These are phyloP conservation scores for Colletotrichum sp. DNA, from an alignment of 2,329 filamentous ascomycete species.

Conservation along the genomic window DNA sequence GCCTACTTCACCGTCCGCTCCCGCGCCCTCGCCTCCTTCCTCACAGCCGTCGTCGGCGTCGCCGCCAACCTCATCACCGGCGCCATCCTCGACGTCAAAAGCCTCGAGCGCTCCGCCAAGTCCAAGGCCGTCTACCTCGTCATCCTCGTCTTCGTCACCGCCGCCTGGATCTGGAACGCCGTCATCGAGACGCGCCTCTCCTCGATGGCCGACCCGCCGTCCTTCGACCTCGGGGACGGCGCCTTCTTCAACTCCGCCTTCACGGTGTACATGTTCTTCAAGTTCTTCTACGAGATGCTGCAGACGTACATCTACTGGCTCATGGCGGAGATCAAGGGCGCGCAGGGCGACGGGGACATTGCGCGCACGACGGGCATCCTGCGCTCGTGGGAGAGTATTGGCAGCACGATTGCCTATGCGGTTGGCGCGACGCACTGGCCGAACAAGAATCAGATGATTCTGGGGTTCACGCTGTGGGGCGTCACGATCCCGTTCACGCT, in stretches of 20 bases:
- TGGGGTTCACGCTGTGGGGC: constrained; percentile 8
- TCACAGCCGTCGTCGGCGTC: constrained; percentile 9
- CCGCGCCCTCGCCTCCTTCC: constrained; percentile 2
- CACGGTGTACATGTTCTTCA: constrained; percentile 18
- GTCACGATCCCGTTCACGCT: constrained; percentile 8
- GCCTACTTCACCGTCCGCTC: constrained; percentile 17
- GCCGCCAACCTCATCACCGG: constrained; percentile 5
- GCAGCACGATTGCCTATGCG: constrained; percentile 8
- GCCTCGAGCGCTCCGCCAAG: not conserved
- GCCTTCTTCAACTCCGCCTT: constrained; percentile 9
- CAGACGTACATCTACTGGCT: constrained; percentile 19
- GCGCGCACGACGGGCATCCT: constrained; percentile 13
- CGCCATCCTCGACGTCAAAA: not conserved
- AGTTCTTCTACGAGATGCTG: constrained; percentile 13
- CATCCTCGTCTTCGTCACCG: not conserved
- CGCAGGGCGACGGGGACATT: constrained; percentile 8
- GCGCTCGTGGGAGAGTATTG: constrained; percentile 10
- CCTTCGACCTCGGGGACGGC: constrained; percentile 8
- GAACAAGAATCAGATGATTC: constrained; percentile 13
- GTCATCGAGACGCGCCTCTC: constrained; percentile 11
- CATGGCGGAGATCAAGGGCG: constrained; percentile 15
- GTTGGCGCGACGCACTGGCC: constrained; percentile 11
- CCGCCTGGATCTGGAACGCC: constrained; percentile 11
- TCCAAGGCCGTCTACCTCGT: constrained; percentile 10
- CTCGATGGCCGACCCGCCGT: not conserved